These are phyloP conservation scores for Cadophora sp. DNA, from an alignment of 2,329 filamentous ascomycete genomes.

Conservation along the genomic window DNA sequence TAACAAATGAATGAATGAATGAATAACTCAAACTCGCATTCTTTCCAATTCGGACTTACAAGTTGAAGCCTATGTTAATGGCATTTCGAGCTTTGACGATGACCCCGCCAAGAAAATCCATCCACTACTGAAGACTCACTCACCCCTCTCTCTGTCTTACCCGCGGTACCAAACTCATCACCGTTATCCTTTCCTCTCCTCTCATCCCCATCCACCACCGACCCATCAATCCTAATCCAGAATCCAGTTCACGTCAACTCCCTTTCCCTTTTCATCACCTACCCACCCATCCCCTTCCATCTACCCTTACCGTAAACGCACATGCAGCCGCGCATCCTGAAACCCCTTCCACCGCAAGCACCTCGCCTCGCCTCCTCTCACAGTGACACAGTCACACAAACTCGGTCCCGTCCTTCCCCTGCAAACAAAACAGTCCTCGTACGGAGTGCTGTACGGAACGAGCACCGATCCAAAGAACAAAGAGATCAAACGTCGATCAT, in stretches of 20 bases:
- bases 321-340: conserved; percentile 11
- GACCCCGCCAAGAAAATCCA: too few species aligned
- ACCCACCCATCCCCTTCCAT: not conserved
- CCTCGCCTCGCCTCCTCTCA: too few species aligned
- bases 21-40: too few species aligned
- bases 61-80: too few species aligned
- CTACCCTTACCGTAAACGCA: conserved; percentile 1
- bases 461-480: not conserved
- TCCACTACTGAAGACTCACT: too few species aligned
- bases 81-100: too few species aligned
- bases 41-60: too few species aligned
- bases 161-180: conserved; percentile 1
- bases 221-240: not conserved
- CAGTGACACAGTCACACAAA: not conserved
- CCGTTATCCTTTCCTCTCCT: not conserved
- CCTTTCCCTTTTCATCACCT: not conserved
- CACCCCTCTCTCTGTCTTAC: too few species aligned
- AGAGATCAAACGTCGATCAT: conserved; percentile 14
- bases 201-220: not conserved
- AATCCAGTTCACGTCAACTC: not conserved
- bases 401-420: not conserved
- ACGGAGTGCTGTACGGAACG: too few species aligned
- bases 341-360: not conserved
- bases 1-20: too few species aligned
- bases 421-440: not conserved